Conservation (phyloP, 768 basidiomycete genomes). For the Termitomyces sp. region DNA sequence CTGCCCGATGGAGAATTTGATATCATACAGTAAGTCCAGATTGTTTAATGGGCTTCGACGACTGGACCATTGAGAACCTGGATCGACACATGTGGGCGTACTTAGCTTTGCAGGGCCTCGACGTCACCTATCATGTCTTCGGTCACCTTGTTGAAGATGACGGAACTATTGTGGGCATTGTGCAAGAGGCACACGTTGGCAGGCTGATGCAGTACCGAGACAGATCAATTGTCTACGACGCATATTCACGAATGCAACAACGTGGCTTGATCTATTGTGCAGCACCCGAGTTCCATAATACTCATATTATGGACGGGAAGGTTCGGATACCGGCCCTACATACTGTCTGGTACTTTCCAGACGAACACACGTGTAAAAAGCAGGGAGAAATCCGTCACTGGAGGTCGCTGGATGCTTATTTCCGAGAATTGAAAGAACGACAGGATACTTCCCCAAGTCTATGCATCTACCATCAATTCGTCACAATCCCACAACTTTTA, state of each 20-base stretch:
- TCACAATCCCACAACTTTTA: conserved; percentile 6
- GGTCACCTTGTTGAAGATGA: conserved; percentile 27
- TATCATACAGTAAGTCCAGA: conserved; percentile 17
- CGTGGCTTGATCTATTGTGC: conserved; percentile 19
- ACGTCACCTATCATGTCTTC: conserved; percentile 29
- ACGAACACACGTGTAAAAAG: conserved; percentile 15
- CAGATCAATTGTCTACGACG: conserved; percentile 23
- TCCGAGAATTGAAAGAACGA: conserved; percentile 15
- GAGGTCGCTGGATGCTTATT: conserved; percentile 19
- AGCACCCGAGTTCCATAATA: conserved; percentile 12
- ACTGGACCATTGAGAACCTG: conserved; percentile 17
- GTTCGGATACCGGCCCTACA: conserved; percentile 25
- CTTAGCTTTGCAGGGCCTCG: conserved; percentile 22
- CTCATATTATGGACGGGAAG: conserved; percentile 28
- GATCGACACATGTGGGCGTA: conserved; percentile 26
- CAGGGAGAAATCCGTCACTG: conserved; percentile 21
- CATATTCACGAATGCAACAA: conserved; percentile 23
- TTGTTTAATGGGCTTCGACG: conserved; percentile 25
- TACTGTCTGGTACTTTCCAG: conserved; percentile 13
- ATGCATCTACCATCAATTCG: conserved; percentile 2
- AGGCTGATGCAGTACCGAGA: conserved; percentile 23
- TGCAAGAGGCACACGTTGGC: conserved; percentile 30
- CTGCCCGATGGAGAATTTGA: background rate
- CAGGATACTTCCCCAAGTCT: conserved; percentile 1
- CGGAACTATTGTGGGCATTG: conserved; percentile 26